phyloP scores from a whole-genome alignment of 495 filamentous ascomycete genomes.

The Aspergillus conjunctus region DNA sequence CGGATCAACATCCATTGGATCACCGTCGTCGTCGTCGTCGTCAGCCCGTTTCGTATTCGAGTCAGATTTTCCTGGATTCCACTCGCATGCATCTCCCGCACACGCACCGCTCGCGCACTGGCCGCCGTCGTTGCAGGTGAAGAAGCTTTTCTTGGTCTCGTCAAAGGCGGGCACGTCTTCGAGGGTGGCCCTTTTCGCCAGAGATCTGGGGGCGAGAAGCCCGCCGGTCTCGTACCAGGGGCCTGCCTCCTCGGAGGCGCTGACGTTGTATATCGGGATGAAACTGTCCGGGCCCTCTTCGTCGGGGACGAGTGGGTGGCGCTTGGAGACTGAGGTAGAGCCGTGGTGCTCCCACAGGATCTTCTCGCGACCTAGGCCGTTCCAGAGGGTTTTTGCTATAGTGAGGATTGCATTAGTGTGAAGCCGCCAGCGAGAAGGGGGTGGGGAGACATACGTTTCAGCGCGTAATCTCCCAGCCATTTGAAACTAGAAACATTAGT shows the following conservation, averaged over 20 bases:
- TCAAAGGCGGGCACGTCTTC: slow-evolving; percentile 3
- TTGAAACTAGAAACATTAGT: slow-evolving; percentile 7
- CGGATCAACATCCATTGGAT: slow-evolving; percentile 1
- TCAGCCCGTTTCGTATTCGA: slow-evolving; percentile 2
- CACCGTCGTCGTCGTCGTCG: not conserved
- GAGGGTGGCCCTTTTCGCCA: not conserved
- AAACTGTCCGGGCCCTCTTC: not conserved
- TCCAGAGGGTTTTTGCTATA: slow-evolving; percentile 6
- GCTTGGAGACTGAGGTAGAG: slow-evolving; percentile 7
- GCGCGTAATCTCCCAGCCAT: slow-evolving; percentile 7
- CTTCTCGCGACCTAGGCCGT: slow-evolving; percentile 3
- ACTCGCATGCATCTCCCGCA: slow-evolving; percentile 6
- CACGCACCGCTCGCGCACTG: slow-evolving; percentile 8
- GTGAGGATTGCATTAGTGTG: too few relatives aligned
- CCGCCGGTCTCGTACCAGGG: not conserved
- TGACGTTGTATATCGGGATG: slow-evolving; percentile 3
- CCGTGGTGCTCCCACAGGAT: slow-evolving; percentile 12
- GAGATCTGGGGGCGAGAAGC: not conserved
- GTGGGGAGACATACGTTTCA: not conserved
- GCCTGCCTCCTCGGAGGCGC: not conserved
- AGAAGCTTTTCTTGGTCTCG: not conserved
- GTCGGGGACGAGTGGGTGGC: not conserved
- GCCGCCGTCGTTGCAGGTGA: slow-evolving; percentile 12
- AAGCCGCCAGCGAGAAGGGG: too few relatives aligned
- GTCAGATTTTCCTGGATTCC: slow-evolving; percentile 1